Percentiles rank a stretch among this genome's conserved stretches.
phyloP scores from a whole-genome alignment of 2,329 filamentous ascomycete species.

The Colletotrichum sp. region DNA sequence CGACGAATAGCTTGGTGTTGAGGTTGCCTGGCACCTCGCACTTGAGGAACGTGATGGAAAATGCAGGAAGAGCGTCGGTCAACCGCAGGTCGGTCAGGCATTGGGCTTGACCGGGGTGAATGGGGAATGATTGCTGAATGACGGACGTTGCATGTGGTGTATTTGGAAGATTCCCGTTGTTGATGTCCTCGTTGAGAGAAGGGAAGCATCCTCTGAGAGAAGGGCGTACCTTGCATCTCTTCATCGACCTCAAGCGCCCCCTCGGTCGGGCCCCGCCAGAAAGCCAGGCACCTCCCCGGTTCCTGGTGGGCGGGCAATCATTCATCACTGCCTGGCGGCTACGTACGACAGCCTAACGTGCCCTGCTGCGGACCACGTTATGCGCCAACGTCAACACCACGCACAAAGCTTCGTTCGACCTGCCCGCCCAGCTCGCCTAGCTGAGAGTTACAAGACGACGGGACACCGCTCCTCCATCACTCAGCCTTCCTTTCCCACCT shows the following conservation, averaged over 20 bases:
- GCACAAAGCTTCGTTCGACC: not conserved
- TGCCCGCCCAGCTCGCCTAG: not conserved
- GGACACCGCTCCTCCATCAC: not conserved
- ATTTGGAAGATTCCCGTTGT: not conserved
- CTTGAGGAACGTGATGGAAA: not conserved
- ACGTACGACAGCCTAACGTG: slow-evolving; percentile 9
- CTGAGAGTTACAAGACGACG: not conserved
- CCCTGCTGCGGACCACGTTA: not conserved
- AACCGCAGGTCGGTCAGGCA: not conserved
- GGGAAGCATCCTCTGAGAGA: not conserved
- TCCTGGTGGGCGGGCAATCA: not conserved
- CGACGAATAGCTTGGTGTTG: not conserved
- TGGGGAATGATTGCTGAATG: not conserved
- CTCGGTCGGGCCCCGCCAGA: not conserved
- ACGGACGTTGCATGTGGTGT: not conserved
- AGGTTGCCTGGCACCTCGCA: not conserved
- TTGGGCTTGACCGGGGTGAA: not conserved
- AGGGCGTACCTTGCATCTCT: not conserved
- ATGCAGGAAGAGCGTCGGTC: not conserved
- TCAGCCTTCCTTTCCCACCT: not conserved
- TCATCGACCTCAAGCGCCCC: not conserved
- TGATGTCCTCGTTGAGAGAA: not conserved
- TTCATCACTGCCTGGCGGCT: slow-evolving; percentile 14
- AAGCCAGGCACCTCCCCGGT: slow-evolving; percentile 5
- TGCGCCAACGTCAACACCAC: slow-evolving; percentile 20